Evolutionary conservation across 2,329 filamentous ascomycete genomes (phyloP).

Genomic region (Epichloe elymi): DNA sequence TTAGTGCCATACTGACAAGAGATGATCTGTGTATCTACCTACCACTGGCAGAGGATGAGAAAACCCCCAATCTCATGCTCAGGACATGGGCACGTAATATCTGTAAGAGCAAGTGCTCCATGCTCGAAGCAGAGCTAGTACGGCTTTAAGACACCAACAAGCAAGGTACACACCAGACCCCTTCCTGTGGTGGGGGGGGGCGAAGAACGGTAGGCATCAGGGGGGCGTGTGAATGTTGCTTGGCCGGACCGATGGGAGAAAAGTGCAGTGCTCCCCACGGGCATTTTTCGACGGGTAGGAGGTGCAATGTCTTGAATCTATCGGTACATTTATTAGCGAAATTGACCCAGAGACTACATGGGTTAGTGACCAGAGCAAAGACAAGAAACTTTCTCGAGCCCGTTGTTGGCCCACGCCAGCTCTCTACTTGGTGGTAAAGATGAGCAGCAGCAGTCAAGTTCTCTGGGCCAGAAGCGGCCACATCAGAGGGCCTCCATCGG

Average conservation of each 20-base stretch:
- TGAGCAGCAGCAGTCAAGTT: neutral
- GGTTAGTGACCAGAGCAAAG: neutral
- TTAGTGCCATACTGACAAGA: slow-evolving; percentile 3
- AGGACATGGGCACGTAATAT: slow-evolving; percentile 2
- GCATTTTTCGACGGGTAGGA: neutral
- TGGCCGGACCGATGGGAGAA: neutral
- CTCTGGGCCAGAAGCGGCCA: neutral
- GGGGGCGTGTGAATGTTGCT: neutral
- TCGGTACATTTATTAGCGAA: slow-evolving; percentile 1
- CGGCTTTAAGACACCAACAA: slow-evolving; percentile 2
- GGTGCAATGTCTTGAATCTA: neutral
- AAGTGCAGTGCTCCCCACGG: neutral
- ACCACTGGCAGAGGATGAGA: slow-evolving; percentile 6
- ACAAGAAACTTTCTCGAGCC: neutral
- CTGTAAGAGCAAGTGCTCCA: neutral
- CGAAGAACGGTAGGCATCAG: neutral
- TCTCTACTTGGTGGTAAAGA: neutral
- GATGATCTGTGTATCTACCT: slow-evolving; percentile 4
- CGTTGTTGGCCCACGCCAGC: neutral
- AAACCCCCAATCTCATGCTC: slow-evolving; percentile 3
- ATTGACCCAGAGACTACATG: neutral
- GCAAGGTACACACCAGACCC: slow-evolving; percentile 1
- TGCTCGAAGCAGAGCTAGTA: slow-evolving; percentile 4
- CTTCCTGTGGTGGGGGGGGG: neutral
- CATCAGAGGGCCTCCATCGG: neutral